These are phyloP conservation scores for Blastomyces silverae DNA, from an alignment of 2,329 filamentous ascomycete genomes.

Conservation along the genomic window DNA sequence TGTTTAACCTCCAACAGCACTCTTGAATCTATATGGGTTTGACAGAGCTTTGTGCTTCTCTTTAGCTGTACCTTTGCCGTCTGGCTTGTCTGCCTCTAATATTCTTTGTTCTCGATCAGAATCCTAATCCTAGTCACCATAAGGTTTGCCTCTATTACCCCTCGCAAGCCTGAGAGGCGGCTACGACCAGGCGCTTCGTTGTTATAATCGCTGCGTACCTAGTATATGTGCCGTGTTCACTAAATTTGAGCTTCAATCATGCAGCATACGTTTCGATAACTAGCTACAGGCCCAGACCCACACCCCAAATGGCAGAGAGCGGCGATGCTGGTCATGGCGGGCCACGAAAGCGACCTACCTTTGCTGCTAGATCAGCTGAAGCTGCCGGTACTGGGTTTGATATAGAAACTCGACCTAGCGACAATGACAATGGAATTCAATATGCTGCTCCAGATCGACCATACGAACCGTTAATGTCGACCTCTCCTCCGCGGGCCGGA, in stretches of 20 bases:
- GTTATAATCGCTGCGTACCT: background rate
- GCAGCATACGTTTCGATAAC: constrained; percentile 12
- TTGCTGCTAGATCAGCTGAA: constrained; percentile 35
- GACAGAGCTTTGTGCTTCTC: background rate
- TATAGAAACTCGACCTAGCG: constrained; percentile 27
- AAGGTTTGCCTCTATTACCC: no score
- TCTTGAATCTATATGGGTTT: no score
- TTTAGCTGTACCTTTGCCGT: background rate
- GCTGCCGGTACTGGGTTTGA: constrained; percentile 35
- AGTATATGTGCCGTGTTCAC: background rate
- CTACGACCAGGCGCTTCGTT: background rate
- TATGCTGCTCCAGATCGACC: constrained; percentile 12
- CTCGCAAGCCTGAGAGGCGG: background rate
- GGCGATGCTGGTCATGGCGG: constrained; percentile 5
- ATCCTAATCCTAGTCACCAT: background rate
- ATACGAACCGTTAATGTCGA: constrained; percentile 21
- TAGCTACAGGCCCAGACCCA: background rate
- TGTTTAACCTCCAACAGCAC: no score
- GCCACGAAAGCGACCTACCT: constrained; percentile 35
- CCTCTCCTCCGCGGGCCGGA: constrained; percentile 19
- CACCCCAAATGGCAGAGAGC: constrained; percentile 8
- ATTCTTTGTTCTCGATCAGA: background rate
- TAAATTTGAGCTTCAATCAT: constrained; percentile 4
- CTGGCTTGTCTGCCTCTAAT: background rate
- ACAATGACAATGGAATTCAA: constrained; percentile 24